These are phyloP conservation scores for Brassica incana DNA, from an alignment of 345 rosid genomes.

Conservation along the genomic window DNA sequence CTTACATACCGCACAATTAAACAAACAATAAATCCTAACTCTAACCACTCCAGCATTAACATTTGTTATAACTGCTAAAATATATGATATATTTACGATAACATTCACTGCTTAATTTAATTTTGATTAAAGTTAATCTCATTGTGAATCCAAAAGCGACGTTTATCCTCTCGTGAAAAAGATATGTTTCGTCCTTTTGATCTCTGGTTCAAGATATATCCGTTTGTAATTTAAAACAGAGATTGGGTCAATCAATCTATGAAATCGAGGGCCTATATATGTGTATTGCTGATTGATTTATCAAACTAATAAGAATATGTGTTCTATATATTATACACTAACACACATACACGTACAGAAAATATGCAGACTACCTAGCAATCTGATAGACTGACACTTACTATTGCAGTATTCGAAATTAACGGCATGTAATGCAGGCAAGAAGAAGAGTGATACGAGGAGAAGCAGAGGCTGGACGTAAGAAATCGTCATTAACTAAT, in stretches of 20 bases:
- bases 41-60: neutral
- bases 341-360: neutral
- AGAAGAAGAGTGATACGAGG: slow-evolving; percentile 10
- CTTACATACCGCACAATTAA: neutral
- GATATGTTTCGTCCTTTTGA: neutral
- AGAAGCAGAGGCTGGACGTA: slow-evolving; percentile 12
- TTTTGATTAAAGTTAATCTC: neutral
- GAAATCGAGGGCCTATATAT: neutral
- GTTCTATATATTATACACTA: neutral
- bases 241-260: neutral
- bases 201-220: slow-evolving; percentile 1
- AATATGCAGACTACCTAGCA: neutral
- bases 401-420: slow-evolving; percentile 11
- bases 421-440: neutral
- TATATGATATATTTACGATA: neutral
- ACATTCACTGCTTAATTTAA: neutral
- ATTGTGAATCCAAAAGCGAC: neutral
- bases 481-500: neutral
- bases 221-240: neutral
- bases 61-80: neutral
- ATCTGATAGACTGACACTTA: neutral
- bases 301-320: neutral
- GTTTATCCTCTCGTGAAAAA: neutral
- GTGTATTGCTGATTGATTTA: neutral
- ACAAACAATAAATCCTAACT: neutral